Conservation (phyloP, 306 rosid genomes). For the Morella rubra region DNA sequence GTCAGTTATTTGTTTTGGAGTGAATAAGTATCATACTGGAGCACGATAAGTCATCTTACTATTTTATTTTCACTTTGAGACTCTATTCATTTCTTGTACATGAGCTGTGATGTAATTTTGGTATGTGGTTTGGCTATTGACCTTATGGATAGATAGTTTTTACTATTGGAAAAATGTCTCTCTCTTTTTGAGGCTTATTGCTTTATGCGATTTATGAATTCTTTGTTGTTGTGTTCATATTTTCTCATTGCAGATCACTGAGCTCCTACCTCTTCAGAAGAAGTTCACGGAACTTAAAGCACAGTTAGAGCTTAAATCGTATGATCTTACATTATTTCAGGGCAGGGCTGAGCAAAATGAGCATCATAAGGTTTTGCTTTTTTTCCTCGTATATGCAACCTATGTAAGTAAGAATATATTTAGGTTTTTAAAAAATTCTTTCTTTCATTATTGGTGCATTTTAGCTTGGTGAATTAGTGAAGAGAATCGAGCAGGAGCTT, state of each 20-base stretch:
- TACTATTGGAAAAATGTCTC: not conserved
- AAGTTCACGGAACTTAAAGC: slow-evolving; percentile 64
- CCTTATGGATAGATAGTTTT: not conserved
- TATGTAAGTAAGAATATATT: not conserved
- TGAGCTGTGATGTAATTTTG: not conserved
- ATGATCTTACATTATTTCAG: slow-evolving; percentile 84
- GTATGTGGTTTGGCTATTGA: not conserved
- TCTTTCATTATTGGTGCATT: slow-evolving; percentile 26
- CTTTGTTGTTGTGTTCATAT: slow-evolving; percentile 14
- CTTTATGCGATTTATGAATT: not conserved
- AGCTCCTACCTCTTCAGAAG: slow-evolving; percentile 78
- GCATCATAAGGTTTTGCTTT: slow-evolving; percentile 80
- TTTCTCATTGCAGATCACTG: slow-evolving; percentile 56
- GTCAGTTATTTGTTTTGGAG: not conserved
- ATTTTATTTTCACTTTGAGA: not conserved
- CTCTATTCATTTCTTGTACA: not conserved
- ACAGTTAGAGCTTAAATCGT: slow-evolving; percentile 73
- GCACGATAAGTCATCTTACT: not conserved
- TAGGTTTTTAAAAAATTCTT: not conserved
- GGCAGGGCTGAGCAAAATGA: slow-evolving; percentile 93
- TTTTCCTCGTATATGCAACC: slow-evolving; percentile 9
- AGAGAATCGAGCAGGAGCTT: slow-evolving; percentile 82
- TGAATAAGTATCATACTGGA: not conserved
- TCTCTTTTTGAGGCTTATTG: slow-evolving; percentile 7
- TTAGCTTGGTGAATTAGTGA: slow-evolving; percentile 89